A percentile compares a stretch with the other conserved stretches of the same genome.
Evolutionary conservation across 129 eudicot species (phyloP).

Genomic region (Sambucus nigra): DNA sequence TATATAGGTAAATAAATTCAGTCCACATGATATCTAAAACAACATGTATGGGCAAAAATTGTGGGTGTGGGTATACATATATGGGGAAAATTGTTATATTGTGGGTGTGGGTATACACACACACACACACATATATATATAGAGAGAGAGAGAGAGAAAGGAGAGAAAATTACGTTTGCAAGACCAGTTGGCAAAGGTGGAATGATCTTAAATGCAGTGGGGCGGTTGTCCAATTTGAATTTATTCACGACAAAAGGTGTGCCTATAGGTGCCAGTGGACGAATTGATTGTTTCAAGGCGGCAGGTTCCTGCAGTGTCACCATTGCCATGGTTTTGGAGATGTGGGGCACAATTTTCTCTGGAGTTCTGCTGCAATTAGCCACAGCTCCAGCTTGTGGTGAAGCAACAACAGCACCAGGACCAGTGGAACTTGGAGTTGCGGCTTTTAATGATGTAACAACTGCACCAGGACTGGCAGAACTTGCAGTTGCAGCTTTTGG

Average conservation of each 20-base stretch:
- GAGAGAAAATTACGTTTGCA: conserved; percentile 45
- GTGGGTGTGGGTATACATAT: no score
- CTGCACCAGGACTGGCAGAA: conserved; percentile 17
- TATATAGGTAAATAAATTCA: no score
- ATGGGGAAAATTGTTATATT: no score
- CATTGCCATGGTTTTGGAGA: conserved; percentile 22
- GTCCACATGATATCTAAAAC: background rate
- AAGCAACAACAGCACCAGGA: conserved; percentile 20
- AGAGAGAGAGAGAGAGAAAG: background rate
- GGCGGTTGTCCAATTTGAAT: conserved; percentile 89
- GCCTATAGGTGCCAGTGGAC: conserved; percentile 39
- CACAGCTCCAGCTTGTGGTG: conserved; percentile 24
- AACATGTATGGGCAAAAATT: no score
- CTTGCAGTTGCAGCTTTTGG: conserved; percentile 28
- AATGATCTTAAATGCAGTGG: conserved; percentile 56
- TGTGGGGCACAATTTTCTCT: conserved; percentile 23
- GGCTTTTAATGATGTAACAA: conserved; percentile 26
- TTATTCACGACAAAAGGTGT: conserved; percentile 40
- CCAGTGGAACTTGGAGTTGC: conserved; percentile 24
- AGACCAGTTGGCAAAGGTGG: conserved; percentile 68
- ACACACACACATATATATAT: no score
- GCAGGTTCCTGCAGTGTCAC: conserved; percentile 29
- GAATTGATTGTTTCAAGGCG: conserved; percentile 38
- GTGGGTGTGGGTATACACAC: no score
- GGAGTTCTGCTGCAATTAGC: conserved; percentile 20